phyloP scores from a whole-genome alignment of 2,329 filamentous ascomycete genomes.

The Aquanectria penicillioides region DNA sequence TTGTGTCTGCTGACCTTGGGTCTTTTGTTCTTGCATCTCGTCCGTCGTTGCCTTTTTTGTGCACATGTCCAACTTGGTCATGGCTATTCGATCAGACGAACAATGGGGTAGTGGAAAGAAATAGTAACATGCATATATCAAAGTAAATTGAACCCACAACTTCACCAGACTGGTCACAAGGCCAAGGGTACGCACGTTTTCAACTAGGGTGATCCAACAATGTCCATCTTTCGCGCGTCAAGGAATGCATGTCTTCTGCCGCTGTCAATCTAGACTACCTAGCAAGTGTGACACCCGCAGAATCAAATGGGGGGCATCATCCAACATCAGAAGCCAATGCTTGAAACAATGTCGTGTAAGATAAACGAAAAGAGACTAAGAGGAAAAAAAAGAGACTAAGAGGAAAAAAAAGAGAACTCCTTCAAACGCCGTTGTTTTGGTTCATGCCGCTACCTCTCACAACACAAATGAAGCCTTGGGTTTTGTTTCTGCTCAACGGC shows the following conservation, averaged over 20 bases:
- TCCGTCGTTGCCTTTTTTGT: too few species aligned
- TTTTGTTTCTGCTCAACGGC: background rate
- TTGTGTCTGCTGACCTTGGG: too few species aligned
- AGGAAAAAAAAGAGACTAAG: background rate
- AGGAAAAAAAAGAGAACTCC: conserved; percentile 13
- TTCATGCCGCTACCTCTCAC: background rate
- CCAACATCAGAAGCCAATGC: too few species aligned
- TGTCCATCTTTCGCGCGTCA: background rate
- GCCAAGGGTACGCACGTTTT: too few species aligned
- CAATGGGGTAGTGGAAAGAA: too few species aligned
- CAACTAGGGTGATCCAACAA: background rate
- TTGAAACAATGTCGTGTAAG: background rate
- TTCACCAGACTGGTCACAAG: too few species aligned
- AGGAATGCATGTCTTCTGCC: background rate
- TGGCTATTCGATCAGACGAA: too few species aligned
- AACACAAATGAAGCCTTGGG: conserved; percentile 5
- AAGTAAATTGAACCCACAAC: too few species aligned
- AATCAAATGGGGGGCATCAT: too few species aligned
- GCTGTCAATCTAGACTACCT: conserved; percentile 4
- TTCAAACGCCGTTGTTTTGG: conserved; percentile 13
- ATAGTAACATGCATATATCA: too few species aligned
- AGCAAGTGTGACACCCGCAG: background rate
- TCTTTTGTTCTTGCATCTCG: background rate
- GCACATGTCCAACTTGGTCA: too few species aligned
- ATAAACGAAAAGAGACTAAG: background rate